phyloP scores from a whole-genome alignment of 805 yeast species.

The Phaffomyces opuntiae region DNA sequence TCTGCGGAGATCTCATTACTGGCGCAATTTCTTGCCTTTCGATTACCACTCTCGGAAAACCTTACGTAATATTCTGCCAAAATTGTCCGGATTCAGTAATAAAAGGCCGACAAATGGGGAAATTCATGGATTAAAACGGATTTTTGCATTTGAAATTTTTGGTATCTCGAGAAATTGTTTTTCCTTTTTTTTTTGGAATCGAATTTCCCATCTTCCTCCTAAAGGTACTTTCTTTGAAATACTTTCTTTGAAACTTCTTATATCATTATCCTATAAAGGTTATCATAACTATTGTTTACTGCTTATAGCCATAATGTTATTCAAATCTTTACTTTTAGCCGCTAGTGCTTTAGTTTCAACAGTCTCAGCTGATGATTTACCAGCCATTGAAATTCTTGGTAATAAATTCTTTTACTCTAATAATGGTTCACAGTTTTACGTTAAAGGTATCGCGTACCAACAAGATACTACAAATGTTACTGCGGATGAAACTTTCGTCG shows the following conservation, averaged over 20 bases:
- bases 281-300: background rate
- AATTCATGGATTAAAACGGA: too few relatives aligned
- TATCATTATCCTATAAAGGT: background rate
- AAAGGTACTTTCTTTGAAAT: too few relatives aligned
- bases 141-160: too few relatives aligned
- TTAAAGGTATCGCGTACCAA: slow-evolving; percentile 78
- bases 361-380: slow-evolving; percentile 39
- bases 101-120: too few relatives aligned
- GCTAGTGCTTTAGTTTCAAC: slow-evolving; percentile 29
- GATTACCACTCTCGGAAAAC: too few relatives aligned
- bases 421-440: slow-evolving; percentile 73
- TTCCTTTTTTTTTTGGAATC: too few relatives aligned
- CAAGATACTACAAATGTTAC: slow-evolving; percentile 51
- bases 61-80: too few relatives aligned
- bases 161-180: too few relatives aligned
- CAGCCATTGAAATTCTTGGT: slow-evolving; percentile 66
- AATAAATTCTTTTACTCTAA: slow-evolving; percentile 71
- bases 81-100: too few relatives aligned
- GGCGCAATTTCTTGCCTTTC: too few relatives aligned
- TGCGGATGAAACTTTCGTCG: slow-evolving; percentile 42
- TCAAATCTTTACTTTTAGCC: slow-evolving; percentile 26
- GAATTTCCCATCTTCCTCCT: too few relatives aligned
- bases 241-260: too few relatives aligned
- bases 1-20: background rate
- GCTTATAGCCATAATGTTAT: slow-evolving; percentile 23